Percentiles rank a stretch among this genome's conserved stretches.
Conservation (phyloP, 2,329 filamentous ascomycete species). For the Keithomyces neogunnii region DNA sequence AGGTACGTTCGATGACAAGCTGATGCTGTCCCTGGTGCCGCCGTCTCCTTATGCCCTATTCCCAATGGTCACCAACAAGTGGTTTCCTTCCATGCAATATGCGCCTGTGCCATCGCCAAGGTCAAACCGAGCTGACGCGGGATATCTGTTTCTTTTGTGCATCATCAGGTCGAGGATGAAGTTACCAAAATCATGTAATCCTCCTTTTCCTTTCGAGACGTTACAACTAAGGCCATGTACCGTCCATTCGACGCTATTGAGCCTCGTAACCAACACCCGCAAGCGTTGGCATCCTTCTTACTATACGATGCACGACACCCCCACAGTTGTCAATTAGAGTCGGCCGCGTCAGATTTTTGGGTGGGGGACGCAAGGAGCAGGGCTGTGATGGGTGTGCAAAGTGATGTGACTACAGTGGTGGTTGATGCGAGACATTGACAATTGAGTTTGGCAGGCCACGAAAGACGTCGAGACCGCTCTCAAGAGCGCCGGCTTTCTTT, state of each 20-base stretch:
- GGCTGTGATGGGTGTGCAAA: background rate
- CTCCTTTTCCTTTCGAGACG: background rate
- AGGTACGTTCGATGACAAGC: slow-evolving; percentile 58
- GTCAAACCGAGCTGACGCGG: slow-evolving; percentile 20
- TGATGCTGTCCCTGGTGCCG: slow-evolving; percentile 10
- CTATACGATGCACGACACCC: slow-evolving; percentile 2
- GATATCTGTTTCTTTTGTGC: slow-evolving; percentile 18
- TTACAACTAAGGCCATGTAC: background rate
- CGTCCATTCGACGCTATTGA: background rate
- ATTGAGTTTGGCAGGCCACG: slow-evolving; percentile 18
- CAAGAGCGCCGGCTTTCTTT: slow-evolving; percentile 20
- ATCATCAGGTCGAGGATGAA: slow-evolving; percentile 70
- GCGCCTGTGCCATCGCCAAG: slow-evolving; percentile 11
- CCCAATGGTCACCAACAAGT: too few relatives aligned
- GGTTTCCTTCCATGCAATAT: background rate
- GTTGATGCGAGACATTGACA: slow-evolving; percentile 17
- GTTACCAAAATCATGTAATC: slow-evolving; percentile 81
- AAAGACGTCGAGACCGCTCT: slow-evolving; percentile 18
- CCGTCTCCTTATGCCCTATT: background rate
- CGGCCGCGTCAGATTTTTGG: background rate
- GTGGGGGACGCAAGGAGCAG: background rate
- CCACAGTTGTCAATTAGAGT: background rate
- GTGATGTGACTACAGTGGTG: background rate
- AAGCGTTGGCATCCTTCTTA: background rate
- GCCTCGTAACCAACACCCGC: background rate